Percentiles rank a stretch among this genome's conserved stretches.
These are phyloP conservation scores for Phytopythium vexans DNA, from an alignment of 352 stramenopile species.

Conservation along the genomic window DNA sequence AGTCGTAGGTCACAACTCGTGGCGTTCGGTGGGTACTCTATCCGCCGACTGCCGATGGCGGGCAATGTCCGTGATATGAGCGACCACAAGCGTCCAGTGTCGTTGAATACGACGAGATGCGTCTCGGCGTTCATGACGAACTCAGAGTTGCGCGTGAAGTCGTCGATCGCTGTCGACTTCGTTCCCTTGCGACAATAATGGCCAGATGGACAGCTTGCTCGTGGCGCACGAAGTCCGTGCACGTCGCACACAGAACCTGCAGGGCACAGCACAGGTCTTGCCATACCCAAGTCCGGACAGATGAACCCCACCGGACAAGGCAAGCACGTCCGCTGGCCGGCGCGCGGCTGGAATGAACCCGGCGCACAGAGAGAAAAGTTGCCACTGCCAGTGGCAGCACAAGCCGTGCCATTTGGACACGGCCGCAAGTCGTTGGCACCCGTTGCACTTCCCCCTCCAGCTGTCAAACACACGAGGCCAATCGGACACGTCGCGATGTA, in stretches of 20 bases:
- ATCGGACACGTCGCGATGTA: constrained; percentile 67
- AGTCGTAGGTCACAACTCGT: constrained; percentile 40
- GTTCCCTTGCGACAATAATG: constrained; percentile 94
- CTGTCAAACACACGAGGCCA: not conserved
- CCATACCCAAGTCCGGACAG: constrained; percentile 91
- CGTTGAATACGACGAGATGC: constrained; percentile 57
- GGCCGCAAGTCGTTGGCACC: not conserved
- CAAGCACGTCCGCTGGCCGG: constrained; percentile 78
- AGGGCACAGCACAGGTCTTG: constrained; percentile 88
- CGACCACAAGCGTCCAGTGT: constrained; percentile 41
- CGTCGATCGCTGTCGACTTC: constrained; percentile 74
- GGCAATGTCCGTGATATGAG: constrained; percentile 42
- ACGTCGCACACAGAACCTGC: constrained; percentile 92
- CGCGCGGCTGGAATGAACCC: constrained; percentile 91
- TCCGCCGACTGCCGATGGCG: constrained; percentile 49
- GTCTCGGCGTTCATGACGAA: constrained; percentile 66
- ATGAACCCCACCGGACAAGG: constrained; percentile 93
- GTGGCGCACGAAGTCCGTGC: constrained; percentile 76
- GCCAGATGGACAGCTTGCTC: constrained; percentile 86
- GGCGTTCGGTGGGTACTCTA: constrained; percentile 61
- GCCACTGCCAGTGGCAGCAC: constrained; percentile 25
- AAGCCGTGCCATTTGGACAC: constrained; percentile 90
- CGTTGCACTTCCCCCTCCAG: constrained; percentile 1
- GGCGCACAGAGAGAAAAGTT: constrained; percentile 95
- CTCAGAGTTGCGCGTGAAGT: constrained; percentile 60